phyloP scores from a whole-genome alignment of 345 rosid species.

The Brassica nigra region DNA sequence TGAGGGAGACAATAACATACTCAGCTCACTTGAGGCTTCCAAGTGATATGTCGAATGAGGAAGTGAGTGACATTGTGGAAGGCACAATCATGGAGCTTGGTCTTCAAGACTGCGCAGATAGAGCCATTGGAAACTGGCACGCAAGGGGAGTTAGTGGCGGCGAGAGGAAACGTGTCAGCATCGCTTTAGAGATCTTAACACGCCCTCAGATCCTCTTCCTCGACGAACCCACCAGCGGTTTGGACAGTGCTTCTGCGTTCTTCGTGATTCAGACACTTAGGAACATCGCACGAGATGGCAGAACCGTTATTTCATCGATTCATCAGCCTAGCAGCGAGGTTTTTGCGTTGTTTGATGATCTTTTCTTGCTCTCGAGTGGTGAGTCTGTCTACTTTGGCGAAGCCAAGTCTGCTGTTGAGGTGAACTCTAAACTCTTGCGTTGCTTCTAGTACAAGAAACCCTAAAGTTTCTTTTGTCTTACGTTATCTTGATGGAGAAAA shows the following conservation, averaged over 20 bases:
- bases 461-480: not conserved
- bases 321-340: conserved; percentile 94
- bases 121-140: conserved; percentile 78
- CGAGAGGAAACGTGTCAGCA: conserved; percentile 80
- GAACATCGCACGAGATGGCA: conserved; percentile 58
- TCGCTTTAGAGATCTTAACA: conserved; percentile 85
- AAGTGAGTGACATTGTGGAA: conserved; percentile 62
- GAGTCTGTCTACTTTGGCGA: conserved; percentile 78
- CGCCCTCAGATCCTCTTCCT: conserved; percentile 81
- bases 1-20: conserved; percentile 81
- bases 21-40: conserved; percentile 78
- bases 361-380: conserved; percentile 80
- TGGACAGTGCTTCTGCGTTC: conserved; percentile 89
- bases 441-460: not conserved
- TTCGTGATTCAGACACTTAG: conserved; percentile 66
- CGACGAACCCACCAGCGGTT: conserved; percentile 94
- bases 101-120: conserved; percentile 73
- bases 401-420: conserved; percentile 61
- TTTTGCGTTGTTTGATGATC: conserved; percentile 76
- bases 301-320: conserved; percentile 75
- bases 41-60: conserved; percentile 46
- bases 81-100: conserved; percentile 76
- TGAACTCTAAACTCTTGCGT: not conserved
- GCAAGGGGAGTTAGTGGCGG: conserved; percentile 91
- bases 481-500: not conserved